Percentiles rank a stretch among this genome's conserved stretches.
Evolutionary conservation across 345 rosid species (phyloP).

Genomic region (Populus deltoides): DNA sequence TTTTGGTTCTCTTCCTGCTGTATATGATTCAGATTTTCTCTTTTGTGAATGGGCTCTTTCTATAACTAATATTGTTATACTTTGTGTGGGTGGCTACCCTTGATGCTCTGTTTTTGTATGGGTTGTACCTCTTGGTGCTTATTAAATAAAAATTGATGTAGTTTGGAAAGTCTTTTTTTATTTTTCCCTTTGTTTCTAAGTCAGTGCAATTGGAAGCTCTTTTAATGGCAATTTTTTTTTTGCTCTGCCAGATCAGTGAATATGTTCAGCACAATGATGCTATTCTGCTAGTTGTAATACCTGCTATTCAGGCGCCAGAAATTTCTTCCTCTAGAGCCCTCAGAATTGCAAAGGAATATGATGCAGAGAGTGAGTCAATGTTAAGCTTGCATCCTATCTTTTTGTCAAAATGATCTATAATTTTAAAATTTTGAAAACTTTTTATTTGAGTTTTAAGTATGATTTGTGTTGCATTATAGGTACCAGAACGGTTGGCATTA

Average conservation of each 20-base stretch:
- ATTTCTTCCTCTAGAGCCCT: constrained; percentile 87
- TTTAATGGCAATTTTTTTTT: constrained; percentile 11
- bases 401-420: not conserved
- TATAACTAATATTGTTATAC: not conserved
- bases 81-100: not conserved
- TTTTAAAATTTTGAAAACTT: not conserved
- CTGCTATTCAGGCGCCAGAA: constrained; percentile 90
- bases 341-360: constrained; percentile 87
- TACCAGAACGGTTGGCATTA: constrained; percentile 90
- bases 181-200: not conserved
- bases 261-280: constrained; percentile 85
- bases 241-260: constrained; percentile 57
- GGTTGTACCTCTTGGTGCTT: not conserved
- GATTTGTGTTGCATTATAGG: constrained; percentile 39
- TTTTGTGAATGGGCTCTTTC: not conserved
- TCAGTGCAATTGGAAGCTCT: constrained; percentile 7
- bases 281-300: constrained; percentile 78
- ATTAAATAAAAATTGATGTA: not conserved
- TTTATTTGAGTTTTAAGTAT: not conserved
- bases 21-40: not conserved
- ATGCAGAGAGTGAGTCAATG: constrained; percentile 65
- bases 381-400: constrained; percentile 2
- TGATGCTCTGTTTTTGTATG: not conserved
- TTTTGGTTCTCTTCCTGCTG: not conserved
- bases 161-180: not conserved